Percentiles rank a stretch among this genome's conserved stretches.
phyloP scores from a whole-genome alignment of 2,329 filamentous ascomycete genomes.

The Venturia carpophila region DNA sequence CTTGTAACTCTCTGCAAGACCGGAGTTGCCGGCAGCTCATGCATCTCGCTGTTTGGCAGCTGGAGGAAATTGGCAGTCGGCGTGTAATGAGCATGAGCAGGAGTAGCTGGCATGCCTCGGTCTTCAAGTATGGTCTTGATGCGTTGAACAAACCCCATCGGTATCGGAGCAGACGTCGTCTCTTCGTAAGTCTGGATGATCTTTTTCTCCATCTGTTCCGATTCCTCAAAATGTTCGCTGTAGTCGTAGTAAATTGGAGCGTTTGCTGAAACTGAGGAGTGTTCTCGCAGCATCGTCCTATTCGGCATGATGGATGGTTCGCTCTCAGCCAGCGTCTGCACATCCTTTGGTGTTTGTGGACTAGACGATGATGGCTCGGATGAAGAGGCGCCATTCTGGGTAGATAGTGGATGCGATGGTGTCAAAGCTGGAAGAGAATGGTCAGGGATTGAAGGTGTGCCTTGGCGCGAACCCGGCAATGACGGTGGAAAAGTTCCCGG shows the following conservation, averaged over 20 bases:
- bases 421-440: conserved; percentile 21
- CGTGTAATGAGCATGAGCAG: neutral
- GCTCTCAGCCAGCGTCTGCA: conserved; percentile 26
- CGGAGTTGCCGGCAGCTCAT: conserved; percentile 18
- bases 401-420: conserved; percentile 22
- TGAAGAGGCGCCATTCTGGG: conserved; percentile 35
- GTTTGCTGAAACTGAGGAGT: neutral
- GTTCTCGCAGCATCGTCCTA: neutral
- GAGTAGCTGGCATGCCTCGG: conserved; percentile 20
- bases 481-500: neutral
- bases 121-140: conserved; percentile 38
- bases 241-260: conserved; percentile 29
- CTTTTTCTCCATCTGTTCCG: conserved; percentile 25
- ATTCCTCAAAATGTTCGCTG: conserved; percentile 33
- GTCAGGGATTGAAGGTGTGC: conserved; percentile 12
- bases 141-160: conserved; percentile 35
- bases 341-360: conserved; percentile 37
- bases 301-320: conserved; percentile 15
- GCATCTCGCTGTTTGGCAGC: conserved; percentile 5
- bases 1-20: conserved; percentile 17
- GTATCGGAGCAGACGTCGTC: conserved; percentile 21
- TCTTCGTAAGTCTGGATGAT: conserved; percentile 13
- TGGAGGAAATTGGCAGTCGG: neutral
- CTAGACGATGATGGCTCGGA: conserved; percentile 37
- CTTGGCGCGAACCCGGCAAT: conserved; percentile 12